Percentiles rank a stretch among this genome's conserved stretches.
Conservation (phyloP, 2,329 filamentous ascomycete genomes). For the Periglandula ipomoeae region DNA sequence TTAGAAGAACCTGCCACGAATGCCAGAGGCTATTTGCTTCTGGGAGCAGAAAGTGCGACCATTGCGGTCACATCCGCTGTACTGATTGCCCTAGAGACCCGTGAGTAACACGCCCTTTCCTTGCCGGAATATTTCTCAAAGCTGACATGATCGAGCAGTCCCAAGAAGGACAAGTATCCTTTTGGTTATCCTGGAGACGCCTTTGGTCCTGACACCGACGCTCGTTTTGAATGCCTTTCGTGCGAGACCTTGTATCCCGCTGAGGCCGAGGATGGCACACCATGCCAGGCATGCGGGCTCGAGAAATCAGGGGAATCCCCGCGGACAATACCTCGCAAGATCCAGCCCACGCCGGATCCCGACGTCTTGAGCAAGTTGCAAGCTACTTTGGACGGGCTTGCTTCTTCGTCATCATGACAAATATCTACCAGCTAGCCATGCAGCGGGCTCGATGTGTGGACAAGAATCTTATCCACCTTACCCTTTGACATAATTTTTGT, state of each 20-base stretch:
- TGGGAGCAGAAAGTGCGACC: slow-evolving; percentile 52
- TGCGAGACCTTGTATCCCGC: slow-evolving; percentile 51
- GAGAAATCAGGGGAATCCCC: slow-evolving; percentile 50
- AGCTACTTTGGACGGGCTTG: slow-evolving; percentile 40
- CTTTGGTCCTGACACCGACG: slow-evolving; percentile 41
- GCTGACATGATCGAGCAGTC: slow-evolving; percentile 27
- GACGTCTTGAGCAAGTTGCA: slow-evolving; percentile 49
- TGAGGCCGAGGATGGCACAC: slow-evolving; percentile 38
- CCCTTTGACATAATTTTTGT: neutral
- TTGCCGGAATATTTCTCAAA: neutral
- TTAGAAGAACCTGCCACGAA: slow-evolving; percentile 67
- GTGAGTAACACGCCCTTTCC: slow-evolving; percentile 37
- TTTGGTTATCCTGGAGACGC: slow-evolving; percentile 61
- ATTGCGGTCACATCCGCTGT: slow-evolving; percentile 66
- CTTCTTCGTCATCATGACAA: neutral
- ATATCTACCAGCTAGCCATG: neutral
- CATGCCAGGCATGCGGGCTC: slow-evolving; percentile 52
- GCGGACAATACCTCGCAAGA: slow-evolving; percentile 48
- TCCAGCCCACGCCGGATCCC: slow-evolving; percentile 53
- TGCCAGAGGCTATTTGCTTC: slow-evolving; percentile 56
- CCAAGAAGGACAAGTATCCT: slow-evolving; percentile 61
- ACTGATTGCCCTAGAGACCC: slow-evolving; percentile 74
- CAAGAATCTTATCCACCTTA: neutral
- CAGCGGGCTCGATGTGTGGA: neutral
- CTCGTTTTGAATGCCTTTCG: slow-evolving; percentile 50